Base-by-base conservation (phyloP, 1,284 basidiomycete species). In the Ceratobasidium sp. region DNA sequence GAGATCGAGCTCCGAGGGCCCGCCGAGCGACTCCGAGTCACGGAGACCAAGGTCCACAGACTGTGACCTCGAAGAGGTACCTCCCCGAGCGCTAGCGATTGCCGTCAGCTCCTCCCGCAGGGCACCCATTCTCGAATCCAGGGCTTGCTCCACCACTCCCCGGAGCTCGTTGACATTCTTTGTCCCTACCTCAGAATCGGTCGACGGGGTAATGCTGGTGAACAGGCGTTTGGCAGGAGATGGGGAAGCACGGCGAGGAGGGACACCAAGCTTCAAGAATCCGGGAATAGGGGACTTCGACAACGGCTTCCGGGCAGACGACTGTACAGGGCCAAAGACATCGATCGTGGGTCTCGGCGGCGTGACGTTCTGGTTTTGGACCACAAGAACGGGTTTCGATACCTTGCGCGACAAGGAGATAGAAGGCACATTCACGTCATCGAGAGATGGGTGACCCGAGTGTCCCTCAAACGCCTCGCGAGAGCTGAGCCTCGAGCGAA, bases 1-100 rank as follows among this genome's bases (percentile, higher is more conserved):
- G 78, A 92, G 88, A 81, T 93, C 92, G 31, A 92, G 82, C 77
- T 93, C 92, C 34, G 90, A 91, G 27, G 88, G 87, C 34, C 89
- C 91, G 79, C 92, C 53, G 7, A 56, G 9, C 13, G 90, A 82
- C 87, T 83, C 78, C 87, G 53, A 39, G 27, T 31, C 48, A 41
- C 64, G 53, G 37, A 43, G 49, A 31, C 65, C 48, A 24, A 64
- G 39, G 43, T 56, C 51, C 22, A 49, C 16, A 6, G 53, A 54
- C 14, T 54, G 61, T 29, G 49, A 68, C 64, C 64, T 46, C 68
- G 27, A 62, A 43, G 27, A 51, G 34, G 5, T 76, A 59, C 43
- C 62, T 16, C 27, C 49, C 92, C 90, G 13, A 86, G 83, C 3
- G 89, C 85, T 84, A 92, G 90, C 74, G 91, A 82, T 1, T 92